Evolutionary conservation across 257 asterid species (phyloP).

Genomic region (Solanum medicagineum): DNA sequence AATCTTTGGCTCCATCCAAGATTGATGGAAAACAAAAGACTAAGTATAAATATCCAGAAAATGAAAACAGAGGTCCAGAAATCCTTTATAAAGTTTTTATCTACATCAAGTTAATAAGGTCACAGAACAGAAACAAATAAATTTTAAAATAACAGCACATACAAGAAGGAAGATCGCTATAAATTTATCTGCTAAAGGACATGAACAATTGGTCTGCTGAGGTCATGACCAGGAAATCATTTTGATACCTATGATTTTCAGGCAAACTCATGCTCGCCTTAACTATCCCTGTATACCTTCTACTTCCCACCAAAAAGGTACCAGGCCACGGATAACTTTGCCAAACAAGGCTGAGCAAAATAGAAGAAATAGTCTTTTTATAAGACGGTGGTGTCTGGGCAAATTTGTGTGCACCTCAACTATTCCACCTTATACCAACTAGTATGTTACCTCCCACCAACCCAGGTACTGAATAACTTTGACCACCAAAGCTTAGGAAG

Average conservation of each 20-base stretch:
- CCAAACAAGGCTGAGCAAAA: neutral
- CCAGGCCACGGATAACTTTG: neutral
- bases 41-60: neutral
- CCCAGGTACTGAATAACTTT: neutral
- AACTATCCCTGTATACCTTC: neutral
- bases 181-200: neutral
- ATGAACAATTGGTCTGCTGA: neutral
- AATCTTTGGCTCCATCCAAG: too few relatives aligned
- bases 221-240: neutral
- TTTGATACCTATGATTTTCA: neutral
- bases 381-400: neutral
- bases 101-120: neutral
- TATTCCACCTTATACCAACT: neutral
- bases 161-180: neutral
- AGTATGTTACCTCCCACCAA: neutral
- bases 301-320: neutral
- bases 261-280: neutral
- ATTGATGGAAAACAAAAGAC: too few relatives aligned
- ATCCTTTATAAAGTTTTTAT: neutral
- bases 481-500: neutral
- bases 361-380: neutral
- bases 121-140: neutral
- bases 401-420: neutral
- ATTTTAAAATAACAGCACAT: neutral
- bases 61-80: neutral